Evolutionary conservation across 1,139 yeast species (phyloP), one percentile per base, ranked within the genome.

Genomic region (Lodderomyces oxycetoniae): DNA sequence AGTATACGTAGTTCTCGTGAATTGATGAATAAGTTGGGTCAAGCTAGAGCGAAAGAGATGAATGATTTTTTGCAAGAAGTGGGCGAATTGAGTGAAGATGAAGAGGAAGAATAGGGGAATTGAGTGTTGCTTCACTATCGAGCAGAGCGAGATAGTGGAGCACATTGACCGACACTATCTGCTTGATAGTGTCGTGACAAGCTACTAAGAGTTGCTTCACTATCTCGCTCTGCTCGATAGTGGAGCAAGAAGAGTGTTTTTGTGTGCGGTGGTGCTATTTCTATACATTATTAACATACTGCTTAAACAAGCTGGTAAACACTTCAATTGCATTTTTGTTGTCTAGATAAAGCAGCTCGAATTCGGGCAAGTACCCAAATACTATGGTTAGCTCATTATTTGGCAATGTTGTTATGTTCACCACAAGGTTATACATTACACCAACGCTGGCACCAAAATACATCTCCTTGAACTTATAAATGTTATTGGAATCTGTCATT

Each of bases 1-100:
- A 81, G 83, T 0, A 71, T 79, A 41, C 47, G 64, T 46, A 55
- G 72, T 42, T 70, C 67, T 36, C 50, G 55, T 29, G 55, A 57
- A 27, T 45, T 73, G 24, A 59, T 73, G 57, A 41, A 38, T 28
- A 23, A 36, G 22, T 30, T 48, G n/a, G 42, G 42, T 7, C 39
- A 35, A 32, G 33, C 26, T 15, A 38, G 10, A 21, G 31, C 26
- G 8, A 26, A 32, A 17, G 37, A 30, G 5, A 27, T 27, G 17
- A 9, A 27, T 12, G 22, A n/a, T 4, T 16, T 27, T 27, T 6
- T 27, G 5, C 6, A 21, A 24, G 28, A 17, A 4, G 15, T 26
- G 16, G 21, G 14, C 11, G 15, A 22, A 15, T 22, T 27, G 26
- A 32, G 17, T 13, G 35, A 31, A 14, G 30, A 31, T 8, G 28